Conservation (phyloP, 306 rosid species). For the Cicer bijugum region DNA sequence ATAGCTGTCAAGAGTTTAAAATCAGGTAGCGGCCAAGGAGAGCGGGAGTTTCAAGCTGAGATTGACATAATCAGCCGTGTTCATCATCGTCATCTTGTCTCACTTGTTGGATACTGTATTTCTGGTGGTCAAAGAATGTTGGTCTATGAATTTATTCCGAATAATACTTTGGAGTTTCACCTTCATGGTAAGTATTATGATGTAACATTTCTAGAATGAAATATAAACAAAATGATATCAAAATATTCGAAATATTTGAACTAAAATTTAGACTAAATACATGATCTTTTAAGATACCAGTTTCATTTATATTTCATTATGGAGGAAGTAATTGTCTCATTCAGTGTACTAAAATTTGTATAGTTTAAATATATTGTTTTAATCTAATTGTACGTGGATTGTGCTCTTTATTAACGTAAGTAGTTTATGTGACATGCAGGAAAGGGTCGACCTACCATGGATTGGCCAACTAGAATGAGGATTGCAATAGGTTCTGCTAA, state of each 20-base stretch:
- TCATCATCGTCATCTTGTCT: conserved; percentile 83
- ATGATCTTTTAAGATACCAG: too few species aligned
- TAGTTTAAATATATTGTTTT: not conserved
- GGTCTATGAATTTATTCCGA: conserved; percentile 78
- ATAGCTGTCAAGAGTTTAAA: conserved; percentile 86
- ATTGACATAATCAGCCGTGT: conserved; percentile 87
- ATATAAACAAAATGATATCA: too few species aligned
- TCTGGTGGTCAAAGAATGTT: conserved; percentile 77
- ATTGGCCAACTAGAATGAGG: conserved; percentile 71
- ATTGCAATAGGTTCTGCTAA: conserved; percentile 83
- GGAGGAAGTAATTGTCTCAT: not conserved
- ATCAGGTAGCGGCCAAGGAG: conserved; percentile 77
- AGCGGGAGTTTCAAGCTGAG: conserved; percentile 85
- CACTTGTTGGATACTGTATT: conserved; percentile 79
- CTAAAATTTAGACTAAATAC: too few species aligned
- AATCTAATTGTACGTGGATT: not conserved
- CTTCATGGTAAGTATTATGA: conserved; percentile 56
- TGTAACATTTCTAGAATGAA: too few species aligned
- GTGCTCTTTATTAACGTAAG: not conserved
- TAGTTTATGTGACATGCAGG: conserved; percentile 44
- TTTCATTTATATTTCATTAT: too few species aligned
- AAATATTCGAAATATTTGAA: too few species aligned
- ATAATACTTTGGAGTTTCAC: conserved; percentile 65
- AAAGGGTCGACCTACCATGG: conserved; percentile 69
- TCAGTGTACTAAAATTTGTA: too few species aligned